Conservation (phyloP, 2,329 filamentous ascomycete species). For the Aspergillus pseudoglaucus region DNA sequence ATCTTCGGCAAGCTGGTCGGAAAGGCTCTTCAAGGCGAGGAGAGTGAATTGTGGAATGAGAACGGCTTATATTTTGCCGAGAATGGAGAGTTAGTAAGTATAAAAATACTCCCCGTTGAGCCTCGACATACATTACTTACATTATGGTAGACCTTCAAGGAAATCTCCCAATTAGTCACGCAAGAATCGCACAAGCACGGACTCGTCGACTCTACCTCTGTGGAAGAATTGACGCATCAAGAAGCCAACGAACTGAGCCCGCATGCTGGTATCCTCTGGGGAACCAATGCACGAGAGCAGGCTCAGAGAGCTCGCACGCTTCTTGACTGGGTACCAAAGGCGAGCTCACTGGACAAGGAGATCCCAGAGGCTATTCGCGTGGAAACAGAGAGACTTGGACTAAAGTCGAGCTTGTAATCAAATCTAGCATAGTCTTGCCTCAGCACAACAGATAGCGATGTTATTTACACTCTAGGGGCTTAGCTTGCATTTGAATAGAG, state of each 20-base stretch:
- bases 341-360: constrained; percentile 16
- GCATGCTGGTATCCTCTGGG: constrained; percentile 21
- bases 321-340: constrained; percentile 19
- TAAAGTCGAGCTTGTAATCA: constrained; percentile 1
- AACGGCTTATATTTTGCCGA: constrained; percentile 32
- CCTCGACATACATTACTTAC: background rate
- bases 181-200: constrained; percentile 15
- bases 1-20: constrained; percentile 49
- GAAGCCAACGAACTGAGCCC: constrained; percentile 19
- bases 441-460: too few relatives aligned
- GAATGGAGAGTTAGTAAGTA: constrained; percentile 15
- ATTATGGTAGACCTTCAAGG: constrained; percentile 16
- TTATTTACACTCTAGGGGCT: too few relatives aligned
- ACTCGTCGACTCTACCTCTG: constrained; percentile 11
- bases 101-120: background rate
- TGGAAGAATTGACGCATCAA: constrained; percentile 14
- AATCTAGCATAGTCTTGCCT: background rate
- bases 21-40: constrained; percentile 30
- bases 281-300: constrained; percentile 22
- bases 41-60: constrained; percentile 27
- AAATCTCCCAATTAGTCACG: constrained; percentile 17
- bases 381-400: constrained; percentile 13
- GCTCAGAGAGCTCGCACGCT: constrained; percentile 15
- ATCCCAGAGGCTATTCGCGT: constrained; percentile 17
- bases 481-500: too few relatives aligned